Conservation (phyloP, 495 filamentous ascomycete species). For the Xanthoparmelia taractica region DNA sequence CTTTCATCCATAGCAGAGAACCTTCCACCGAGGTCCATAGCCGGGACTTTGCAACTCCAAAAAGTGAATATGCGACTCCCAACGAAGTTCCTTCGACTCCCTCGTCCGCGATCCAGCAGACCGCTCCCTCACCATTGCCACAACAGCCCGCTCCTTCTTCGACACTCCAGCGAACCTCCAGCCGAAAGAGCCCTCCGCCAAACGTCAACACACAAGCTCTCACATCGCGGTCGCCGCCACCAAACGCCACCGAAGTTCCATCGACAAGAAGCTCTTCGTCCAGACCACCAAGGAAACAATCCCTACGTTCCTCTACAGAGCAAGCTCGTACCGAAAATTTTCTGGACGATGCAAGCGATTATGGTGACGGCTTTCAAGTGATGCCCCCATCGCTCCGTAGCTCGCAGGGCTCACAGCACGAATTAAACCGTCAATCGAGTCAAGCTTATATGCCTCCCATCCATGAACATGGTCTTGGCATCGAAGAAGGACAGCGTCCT, state of each 20-base stretch:
- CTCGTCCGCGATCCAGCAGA: conserved; percentile 26
- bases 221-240: conserved; percentile 17
- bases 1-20: conserved; percentile 35
- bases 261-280: conserved; percentile 14
- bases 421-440: conserved; percentile 17
- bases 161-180: conserved; percentile 24
- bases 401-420: conserved; percentile 17
- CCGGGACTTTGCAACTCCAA: conserved; percentile 7
- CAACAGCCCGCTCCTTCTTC: conserved; percentile 14
- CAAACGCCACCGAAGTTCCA: conserved; percentile 6
- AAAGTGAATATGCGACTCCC: conserved; percentile 19
- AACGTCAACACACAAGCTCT: conserved; percentile 7
- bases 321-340: conserved; percentile 32
- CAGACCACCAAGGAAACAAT: conserved; percentile 28
- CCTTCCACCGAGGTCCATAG: conserved; percentile 24
- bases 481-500: conserved; percentile 49
- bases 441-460: conserved; percentile 30
- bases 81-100: conserved; percentile 17
- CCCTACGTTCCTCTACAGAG: conserved; percentile 28
- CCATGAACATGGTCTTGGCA: conserved; percentile 32
- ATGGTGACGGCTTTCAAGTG: conserved; percentile 53
- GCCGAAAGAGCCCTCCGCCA: conserved; percentile 22
- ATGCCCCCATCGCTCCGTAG: conserved; percentile 39
- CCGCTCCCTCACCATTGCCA: conserved; percentile 7
- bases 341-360: conserved; percentile 50